phyloP scores from a whole-genome alignment of 176 grass and related monocot genomes.

The Bromus sterilis region DNA sequence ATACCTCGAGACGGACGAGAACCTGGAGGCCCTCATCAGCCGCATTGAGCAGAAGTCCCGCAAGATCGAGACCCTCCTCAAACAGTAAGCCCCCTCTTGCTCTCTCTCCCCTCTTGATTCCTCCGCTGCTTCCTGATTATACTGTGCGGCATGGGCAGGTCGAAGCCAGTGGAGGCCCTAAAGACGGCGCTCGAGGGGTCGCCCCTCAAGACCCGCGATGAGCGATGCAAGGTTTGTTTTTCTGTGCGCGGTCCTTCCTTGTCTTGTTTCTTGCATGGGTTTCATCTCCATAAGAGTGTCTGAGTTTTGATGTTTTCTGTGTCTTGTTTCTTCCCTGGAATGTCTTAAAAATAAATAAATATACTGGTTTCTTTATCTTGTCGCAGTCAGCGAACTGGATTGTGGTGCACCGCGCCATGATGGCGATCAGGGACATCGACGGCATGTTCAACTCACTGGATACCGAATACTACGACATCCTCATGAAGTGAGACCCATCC shows the following conservation, averaged over 20 bases:
- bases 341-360: background rate
- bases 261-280: background rate
- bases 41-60: slow-evolving; percentile 96
- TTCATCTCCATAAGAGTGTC: too few relatives aligned
- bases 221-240: slow-evolving; percentile 79
- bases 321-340: background rate
- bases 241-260: background rate
- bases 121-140: background rate
- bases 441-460: slow-evolving; percentile 88
- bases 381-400: slow-evolving; percentile 93
- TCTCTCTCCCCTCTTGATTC: background rate
- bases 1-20: slow-evolving; percentile 65
- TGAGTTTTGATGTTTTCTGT: too few relatives aligned
- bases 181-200: slow-evolving; percentile 95
- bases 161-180: slow-evolving; percentile 87
- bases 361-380: background rate
- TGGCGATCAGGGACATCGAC: slow-evolving; percentile 96
- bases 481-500: slow-evolving; percentile 72
- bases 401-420: slow-evolving; percentile 92
- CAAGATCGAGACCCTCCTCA: slow-evolving; percentile 97
- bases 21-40: slow-evolving; percentile 85
- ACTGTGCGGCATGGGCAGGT: slow-evolving; percentile 28
- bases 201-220: slow-evolving; percentile 86
- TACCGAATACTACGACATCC: slow-evolving; percentile 96
- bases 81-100: slow-evolving; percentile 42